Conservation (phyloP, 768 basidiomycete species). For the Kwoniella bestiolae region DNA sequence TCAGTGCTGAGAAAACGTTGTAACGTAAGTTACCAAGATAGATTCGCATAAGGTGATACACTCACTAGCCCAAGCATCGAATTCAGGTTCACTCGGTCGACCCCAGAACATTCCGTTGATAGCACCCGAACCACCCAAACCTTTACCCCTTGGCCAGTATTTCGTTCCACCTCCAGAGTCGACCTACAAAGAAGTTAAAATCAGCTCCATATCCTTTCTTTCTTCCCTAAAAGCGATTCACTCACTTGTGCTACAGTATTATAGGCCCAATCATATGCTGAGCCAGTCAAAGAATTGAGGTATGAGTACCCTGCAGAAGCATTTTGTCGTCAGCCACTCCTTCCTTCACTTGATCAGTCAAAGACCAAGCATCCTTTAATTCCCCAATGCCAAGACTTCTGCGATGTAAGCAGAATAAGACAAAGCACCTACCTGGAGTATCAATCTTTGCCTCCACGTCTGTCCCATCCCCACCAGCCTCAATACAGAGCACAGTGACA, state of each 20-base stretch:
- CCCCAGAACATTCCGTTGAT: conserved; percentile 71
- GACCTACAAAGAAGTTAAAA: conserved; percentile 2
- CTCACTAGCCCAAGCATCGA: conserved; percentile 49
- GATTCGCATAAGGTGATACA: not conserved
- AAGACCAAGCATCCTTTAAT: no score
- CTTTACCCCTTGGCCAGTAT: conserved; percentile 68
- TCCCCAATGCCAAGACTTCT: not conserved
- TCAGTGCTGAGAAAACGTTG: conserved; percentile 54
- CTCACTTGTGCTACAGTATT: conserved; percentile 46
- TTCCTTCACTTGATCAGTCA: no score
- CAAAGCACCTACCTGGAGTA: conserved; percentile 48
- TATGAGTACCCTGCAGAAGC: conserved; percentile 38
- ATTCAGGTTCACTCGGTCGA: conserved; percentile 34
- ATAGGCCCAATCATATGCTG: conserved; percentile 50
- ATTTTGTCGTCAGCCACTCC: conserved; percentile 4
- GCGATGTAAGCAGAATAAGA: not conserved
- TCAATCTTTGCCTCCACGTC: conserved; percentile 52
- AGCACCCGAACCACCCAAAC: conserved; percentile 71
- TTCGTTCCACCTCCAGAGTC: conserved; percentile 34
- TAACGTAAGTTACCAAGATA: not conserved
- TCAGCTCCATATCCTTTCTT: not conserved
- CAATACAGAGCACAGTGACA: conserved; percentile 61
- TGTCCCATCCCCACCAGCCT: conserved; percentile 55
- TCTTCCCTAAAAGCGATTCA: not conserved
- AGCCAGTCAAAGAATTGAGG: conserved; percentile 36